phyloP scores from a whole-genome alignment of 1,284 basidiomycete species.

The Microbotryum saponariae region DNA sequence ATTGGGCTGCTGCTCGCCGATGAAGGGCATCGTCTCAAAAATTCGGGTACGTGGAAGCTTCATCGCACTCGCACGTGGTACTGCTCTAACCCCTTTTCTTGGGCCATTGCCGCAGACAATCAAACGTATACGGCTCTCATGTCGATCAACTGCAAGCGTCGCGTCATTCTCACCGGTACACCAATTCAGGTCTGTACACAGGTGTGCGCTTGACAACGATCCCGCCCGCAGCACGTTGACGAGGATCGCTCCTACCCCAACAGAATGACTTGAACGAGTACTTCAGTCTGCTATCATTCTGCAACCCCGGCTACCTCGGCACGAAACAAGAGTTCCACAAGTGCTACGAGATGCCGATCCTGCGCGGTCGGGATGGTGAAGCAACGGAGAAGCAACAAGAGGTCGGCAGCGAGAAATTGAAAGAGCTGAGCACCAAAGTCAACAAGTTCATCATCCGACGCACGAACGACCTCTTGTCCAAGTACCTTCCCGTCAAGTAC shows the following conservation, averaged over 20 bases:
- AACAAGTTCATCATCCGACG: conserved; percentile 95
- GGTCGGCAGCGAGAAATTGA: conserved; percentile 80
- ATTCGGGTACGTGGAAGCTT: conserved; percentile 58
- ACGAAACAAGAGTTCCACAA: conserved; percentile 88
- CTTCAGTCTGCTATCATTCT: conserved; percentile 91
- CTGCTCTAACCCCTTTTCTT: not conserved
- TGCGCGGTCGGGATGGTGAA: conserved; percentile 84
- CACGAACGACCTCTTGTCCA: conserved; percentile 93
- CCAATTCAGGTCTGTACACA: conserved; percentile 62
- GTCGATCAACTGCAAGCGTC: conserved; percentile 77
- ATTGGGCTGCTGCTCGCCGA: conserved; percentile 91
- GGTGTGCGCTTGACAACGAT: not conserved
- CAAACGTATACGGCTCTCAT: conserved; percentile 79
- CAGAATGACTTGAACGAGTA: conserved; percentile 96
- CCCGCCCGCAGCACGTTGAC: not conserved
- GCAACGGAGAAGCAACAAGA: conserved; percentile 77
- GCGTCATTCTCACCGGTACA: conserved; percentile 93
- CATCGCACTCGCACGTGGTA: not conserved
- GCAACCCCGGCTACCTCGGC: conserved; percentile 92
- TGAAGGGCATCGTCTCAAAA: conserved; percentile 95
- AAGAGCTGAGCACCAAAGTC: conserved; percentile 82
- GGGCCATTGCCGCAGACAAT: conserved; percentile 25
- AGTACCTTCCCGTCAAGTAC: conserved; percentile 98
- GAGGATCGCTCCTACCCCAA: not conserved
- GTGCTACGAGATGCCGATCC: conserved; percentile 91